Conservation (phyloP, 148 eudicot genomes). For the Rhododendron kiyosumense region DNA sequence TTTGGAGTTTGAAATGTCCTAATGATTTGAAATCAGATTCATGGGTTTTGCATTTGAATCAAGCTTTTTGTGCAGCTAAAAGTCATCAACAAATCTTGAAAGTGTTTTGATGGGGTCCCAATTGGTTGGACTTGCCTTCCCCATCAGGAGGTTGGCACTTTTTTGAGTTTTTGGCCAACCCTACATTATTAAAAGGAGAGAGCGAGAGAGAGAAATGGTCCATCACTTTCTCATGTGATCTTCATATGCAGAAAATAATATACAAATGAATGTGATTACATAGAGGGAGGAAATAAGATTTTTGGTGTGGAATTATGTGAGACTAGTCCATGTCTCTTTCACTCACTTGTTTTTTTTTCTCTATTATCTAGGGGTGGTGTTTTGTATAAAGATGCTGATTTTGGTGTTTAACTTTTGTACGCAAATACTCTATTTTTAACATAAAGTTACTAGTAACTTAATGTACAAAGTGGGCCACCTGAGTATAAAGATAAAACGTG, state of each 20-base stretch:
- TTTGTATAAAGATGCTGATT: background rate
- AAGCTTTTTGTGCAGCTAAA: constrained; percentile 14
- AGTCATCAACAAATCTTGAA: constrained; percentile 12
- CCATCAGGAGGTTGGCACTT: constrained; percentile 14
- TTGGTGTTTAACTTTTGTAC: too few species aligned
- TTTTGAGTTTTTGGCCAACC: constrained; percentile 13
- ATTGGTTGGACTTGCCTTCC: constrained; percentile 43
- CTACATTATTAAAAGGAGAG: constrained; percentile 6
- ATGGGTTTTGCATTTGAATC: constrained; percentile 2
- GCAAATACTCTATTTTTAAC: too few species aligned
- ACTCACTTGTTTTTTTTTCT: background rate
- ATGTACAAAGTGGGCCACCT: too few species aligned
- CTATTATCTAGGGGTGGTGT: background rate
- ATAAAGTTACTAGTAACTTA: too few species aligned
- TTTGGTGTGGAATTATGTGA: background rate
- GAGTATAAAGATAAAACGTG: too few species aligned
- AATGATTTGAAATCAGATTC: constrained; percentile 11
- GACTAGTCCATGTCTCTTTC: background rate
- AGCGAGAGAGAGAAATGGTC: constrained; percentile 13
- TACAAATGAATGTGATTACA: background rate
- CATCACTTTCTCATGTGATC: constrained; percentile 36
- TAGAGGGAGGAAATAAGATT: constrained; percentile 9
- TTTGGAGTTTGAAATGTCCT: background rate
- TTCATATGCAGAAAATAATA: background rate
- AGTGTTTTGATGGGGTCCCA: constrained; percentile 28